These are phyloP conservation scores for Mangifera indica DNA, from an alignment of 345 rosid species.

Conservation along the genomic window DNA sequence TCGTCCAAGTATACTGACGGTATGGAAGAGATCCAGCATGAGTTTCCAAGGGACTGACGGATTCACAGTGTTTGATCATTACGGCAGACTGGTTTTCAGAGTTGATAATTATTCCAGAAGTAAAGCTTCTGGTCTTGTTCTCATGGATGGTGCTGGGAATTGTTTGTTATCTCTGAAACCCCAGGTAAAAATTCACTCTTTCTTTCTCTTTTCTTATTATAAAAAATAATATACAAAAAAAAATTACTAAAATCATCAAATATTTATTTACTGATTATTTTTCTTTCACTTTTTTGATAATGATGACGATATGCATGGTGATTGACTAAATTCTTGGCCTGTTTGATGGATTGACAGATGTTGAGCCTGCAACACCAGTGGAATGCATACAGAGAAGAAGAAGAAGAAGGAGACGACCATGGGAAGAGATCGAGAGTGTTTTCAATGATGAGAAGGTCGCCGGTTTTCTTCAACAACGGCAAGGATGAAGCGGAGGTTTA, in stretches of 20 bases:
- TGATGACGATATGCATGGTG: too few species aligned
- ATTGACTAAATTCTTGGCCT: too few species aligned
- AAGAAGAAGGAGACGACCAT: slow-evolving; percentile 13
- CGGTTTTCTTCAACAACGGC: slow-evolving; percentile 17
- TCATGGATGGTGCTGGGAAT: slow-evolving; percentile 57
- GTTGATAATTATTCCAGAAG: slow-evolving; percentile 57
- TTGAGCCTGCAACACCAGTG: slow-evolving; percentile 44
- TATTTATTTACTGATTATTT: too few species aligned
- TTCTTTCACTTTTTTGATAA: too few species aligned
- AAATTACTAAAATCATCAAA: too few species aligned
- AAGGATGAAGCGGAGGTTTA: slow-evolving; percentile 38
- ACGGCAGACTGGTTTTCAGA: slow-evolving; percentile 41
- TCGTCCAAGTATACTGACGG: slow-evolving; percentile 29
- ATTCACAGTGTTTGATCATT: slow-evolving; percentile 46
- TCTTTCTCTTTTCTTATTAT: too few species aligned
- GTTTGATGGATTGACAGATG: slow-evolving; percentile 22
- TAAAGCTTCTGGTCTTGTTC: slow-evolving; percentile 31
- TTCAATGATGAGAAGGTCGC: slow-evolving; percentile 45
- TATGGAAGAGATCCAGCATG: slow-evolving; percentile 60
- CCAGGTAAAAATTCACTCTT: slow-evolving; percentile 23
- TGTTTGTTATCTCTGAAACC: slow-evolving; percentile 44
- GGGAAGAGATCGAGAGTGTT: slow-evolving; percentile 30
- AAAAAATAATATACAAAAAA: too few species aligned
- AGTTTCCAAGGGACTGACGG: slow-evolving; percentile 62
- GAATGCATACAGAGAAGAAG: slow-evolving; percentile 45